Evolutionary conservation across 1,284 basidiomycete genomes (phyloP).

Genomic region (Cerioporus squamosus): DNA sequence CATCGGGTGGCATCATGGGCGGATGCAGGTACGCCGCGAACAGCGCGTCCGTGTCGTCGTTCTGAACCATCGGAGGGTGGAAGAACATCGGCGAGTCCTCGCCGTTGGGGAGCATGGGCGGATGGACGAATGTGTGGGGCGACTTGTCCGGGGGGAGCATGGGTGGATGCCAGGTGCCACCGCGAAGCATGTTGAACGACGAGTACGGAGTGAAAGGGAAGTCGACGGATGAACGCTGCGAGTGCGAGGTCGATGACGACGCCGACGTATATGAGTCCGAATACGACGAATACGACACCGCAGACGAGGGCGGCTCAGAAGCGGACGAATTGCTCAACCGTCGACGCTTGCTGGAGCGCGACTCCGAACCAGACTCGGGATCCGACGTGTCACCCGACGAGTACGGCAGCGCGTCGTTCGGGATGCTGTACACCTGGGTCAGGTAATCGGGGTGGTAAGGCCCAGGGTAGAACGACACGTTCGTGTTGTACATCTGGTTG

Average conservation of each 20-base stretch:
- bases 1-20: slow-evolving; percentile 53
- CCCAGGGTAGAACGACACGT: slow-evolving; percentile 54
- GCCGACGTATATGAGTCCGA: slow-evolving; percentile 41
- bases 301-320: slow-evolving; percentile 52
- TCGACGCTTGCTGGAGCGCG: slow-evolving; percentile 62
- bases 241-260: slow-evolving; percentile 45
- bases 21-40: slow-evolving; percentile 61
- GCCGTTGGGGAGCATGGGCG: slow-evolving; percentile 59
- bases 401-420: slow-evolving; percentile 55
- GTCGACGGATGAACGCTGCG: slow-evolving; percentile 61
- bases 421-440: slow-evolving; percentile 46
- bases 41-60: slow-evolving; percentile 47
- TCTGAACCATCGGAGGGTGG: slow-evolving; percentile 46
- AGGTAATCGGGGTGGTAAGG: slow-evolving; percentile 75
- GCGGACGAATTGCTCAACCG: slow-evolving; percentile 76
- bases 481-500: slow-evolving; percentile 32
- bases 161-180: slow-evolving; percentile 73
- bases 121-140: slow-evolving; percentile 54
- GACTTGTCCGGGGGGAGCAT: slow-evolving; percentile 62
- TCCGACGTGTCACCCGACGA: slow-evolving; percentile 46
- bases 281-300: slow-evolving; percentile 38
- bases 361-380: slow-evolving; percentile 44
- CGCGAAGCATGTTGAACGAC: slow-evolving; percentile 48
- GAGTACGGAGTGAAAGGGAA: slow-evolving; percentile 52
- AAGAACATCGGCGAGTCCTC: slow-evolving; percentile 53